A percentile compares a stretch with the other conserved stretches of the same genome.
Conservation (phyloP, 306 rosid genomes). For the Lotus japonicus region DNA sequence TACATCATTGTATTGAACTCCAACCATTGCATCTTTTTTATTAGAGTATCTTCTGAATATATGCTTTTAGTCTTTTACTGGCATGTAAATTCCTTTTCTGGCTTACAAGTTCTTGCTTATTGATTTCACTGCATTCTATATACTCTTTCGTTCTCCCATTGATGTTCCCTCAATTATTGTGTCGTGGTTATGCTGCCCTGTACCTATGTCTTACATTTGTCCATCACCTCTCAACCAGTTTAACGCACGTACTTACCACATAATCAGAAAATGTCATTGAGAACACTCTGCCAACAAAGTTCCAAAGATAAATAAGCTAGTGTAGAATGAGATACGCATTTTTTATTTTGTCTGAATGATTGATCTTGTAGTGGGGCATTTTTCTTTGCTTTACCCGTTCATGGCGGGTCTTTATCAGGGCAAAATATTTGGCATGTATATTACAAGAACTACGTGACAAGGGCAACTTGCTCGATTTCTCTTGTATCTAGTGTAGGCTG, state of each 20-base stretch:
- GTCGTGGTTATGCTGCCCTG: background rate
- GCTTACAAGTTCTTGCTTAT: background rate
- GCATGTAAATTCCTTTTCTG: constrained; percentile 17
- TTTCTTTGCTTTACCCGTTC: background rate
- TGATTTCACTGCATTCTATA: too few relatives aligned
- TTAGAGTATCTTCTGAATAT: constrained; percentile 6
- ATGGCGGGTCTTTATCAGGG: background rate
- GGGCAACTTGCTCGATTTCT: background rate
- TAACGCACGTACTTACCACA: background rate
- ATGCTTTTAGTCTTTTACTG: background rate
- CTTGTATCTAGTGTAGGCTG: background rate
- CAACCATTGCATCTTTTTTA: constrained; percentile 33
- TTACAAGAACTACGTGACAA: constrained; percentile 22
- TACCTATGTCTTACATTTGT: background rate
- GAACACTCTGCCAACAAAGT: background rate
- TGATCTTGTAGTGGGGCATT: background rate
- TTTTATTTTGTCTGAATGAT: background rate
- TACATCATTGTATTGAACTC: constrained; percentile 35
- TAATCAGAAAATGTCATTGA: background rate
- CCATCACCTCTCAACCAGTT: background rate
- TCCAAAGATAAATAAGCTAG: background rate
- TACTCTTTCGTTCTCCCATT: background rate
- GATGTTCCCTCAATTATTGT: background rate
- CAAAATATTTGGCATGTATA: background rate
- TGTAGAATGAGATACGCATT: background rate